Base-by-base conservation (phyloP, 805 yeast species). In the Zygoascus tannicola region DNA sequence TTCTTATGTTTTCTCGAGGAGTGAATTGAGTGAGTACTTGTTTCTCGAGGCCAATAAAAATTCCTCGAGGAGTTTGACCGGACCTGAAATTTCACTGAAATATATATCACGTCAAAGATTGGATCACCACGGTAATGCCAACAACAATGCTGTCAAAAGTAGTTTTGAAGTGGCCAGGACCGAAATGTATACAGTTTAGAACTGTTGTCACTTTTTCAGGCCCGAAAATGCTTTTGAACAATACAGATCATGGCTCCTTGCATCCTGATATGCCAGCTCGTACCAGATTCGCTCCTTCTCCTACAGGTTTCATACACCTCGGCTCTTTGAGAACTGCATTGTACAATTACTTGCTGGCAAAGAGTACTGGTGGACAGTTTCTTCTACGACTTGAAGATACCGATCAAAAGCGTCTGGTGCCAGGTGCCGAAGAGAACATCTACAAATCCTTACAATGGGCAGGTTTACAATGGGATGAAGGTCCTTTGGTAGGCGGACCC, bases 241-340 rank as follows among this genome's bases (percentile, higher is more conserved):
- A n/a, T n/a, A n/a, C n/a, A n/a, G n/a, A n/a, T n/a, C n/a, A 33
- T 33, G 16, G 19, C 19, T 12, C 18, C 14, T 7, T 33, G n/a
- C n/a, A n/a, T n/a, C n/a, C n/a, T n/a, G n/a, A n/a, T n/a, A n/a
- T n/a, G n/a, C 86, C 92, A 0, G 94, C 79, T 0, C 64, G 96
- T 51, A 85, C 97, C 1, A 66, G 99, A 50, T 92, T 92, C 63
- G 99, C 99, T 0, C 98, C 99, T 0, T 87, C 97, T 1, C 99
- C 99, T 1, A 92, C 99, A 0, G 99, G 99, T 0, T 76, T 76
- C 49, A 68, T 92, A n/a, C 99, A 92, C 59, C 60, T 92, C 47
- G 99, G 99, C 0, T 88, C 97, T 0, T 59, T 92, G 38, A 67
- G 99, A 59, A 92, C 99, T 0, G 97, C 97, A 0, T 63, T 92